Conservation (phyloP, 495 filamentous ascomycete species). For the Penicillium salamii region DNA sequence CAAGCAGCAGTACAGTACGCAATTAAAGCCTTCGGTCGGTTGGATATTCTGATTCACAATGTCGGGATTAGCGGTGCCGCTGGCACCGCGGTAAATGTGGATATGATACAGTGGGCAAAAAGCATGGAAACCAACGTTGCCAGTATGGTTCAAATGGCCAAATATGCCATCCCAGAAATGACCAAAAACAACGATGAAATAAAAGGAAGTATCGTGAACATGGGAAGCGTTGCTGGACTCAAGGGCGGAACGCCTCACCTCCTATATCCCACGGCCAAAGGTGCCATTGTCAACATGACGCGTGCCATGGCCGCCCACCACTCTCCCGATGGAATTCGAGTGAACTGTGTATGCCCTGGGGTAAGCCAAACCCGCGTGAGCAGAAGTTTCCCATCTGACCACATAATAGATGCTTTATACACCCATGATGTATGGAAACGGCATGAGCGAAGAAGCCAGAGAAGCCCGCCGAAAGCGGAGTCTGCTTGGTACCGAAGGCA, state of each 20-base stretch:
- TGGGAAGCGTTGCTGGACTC: slow-evolving; percentile 55
- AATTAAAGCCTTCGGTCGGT: slow-evolving; percentile 37
- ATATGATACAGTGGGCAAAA: slow-evolving; percentile 50
- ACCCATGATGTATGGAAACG: slow-evolving; percentile 55
- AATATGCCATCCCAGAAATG: slow-evolving; percentile 55
- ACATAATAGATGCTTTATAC: slow-evolving; percentile 50
- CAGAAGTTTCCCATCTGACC: background rate
- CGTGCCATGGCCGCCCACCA: slow-evolving; percentile 59
- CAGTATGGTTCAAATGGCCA: slow-evolving; percentile 57
- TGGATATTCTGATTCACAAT: slow-evolving; percentile 58
- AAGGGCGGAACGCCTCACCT: slow-evolving; percentile 57
- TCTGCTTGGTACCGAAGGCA: slow-evolving; percentile 53
- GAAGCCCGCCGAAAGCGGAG: slow-evolving; percentile 46
- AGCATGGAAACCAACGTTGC: slow-evolving; percentile 56
- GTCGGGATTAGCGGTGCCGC: slow-evolving; percentile 53
- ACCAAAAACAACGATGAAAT: slow-evolving; percentile 36
- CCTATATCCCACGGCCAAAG: slow-evolving; percentile 61
- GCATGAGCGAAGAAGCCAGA: slow-evolving; percentile 49
- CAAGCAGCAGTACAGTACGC: slow-evolving; percentile 35
- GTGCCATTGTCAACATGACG: slow-evolving; percentile 58
- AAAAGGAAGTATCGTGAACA: slow-evolving; percentile 53
- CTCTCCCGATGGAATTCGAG: slow-evolving; percentile 49
- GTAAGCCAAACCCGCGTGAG: slow-evolving; percentile 9
- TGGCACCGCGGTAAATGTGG: slow-evolving; percentile 53
- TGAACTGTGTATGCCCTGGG: slow-evolving; percentile 60